A percentile compares a stretch with the other conserved stretches of the same genome.
Evolutionary conservation across 805 yeast genomes (phyloP).

Genomic region (Metschnikowia hibisci): DNA sequence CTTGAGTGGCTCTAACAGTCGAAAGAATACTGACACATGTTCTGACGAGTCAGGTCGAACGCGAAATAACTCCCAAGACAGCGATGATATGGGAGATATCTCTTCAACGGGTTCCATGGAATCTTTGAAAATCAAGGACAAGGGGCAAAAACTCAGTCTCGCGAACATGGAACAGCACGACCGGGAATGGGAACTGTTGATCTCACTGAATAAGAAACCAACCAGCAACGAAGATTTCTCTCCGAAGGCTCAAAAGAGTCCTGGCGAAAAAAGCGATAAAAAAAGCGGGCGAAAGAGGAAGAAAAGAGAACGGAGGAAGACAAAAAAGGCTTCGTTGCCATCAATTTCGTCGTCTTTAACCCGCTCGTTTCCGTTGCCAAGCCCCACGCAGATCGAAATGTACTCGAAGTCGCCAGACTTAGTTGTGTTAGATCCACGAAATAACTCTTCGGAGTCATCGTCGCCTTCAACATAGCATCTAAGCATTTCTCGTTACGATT

Average conservation of each 20-base stretch:
- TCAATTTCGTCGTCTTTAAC: slow-evolving; percentile 13
- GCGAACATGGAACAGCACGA: slow-evolving; percentile 21
- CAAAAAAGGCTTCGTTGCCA: slow-evolving; percentile 10
- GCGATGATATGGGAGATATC: not conserved
- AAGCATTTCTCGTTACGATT: not conserved
- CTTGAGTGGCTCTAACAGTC: slow-evolving; percentile 9
- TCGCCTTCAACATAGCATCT: slow-evolving; percentile 3
- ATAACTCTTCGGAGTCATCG: slow-evolving; percentile 2
- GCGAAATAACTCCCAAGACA: slow-evolving; percentile 2
- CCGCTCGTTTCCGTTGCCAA: slow-evolving; percentile 19
- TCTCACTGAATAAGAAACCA: not conserved
- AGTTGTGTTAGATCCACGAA: slow-evolving; percentile 12
- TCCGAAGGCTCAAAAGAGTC: not conserved
- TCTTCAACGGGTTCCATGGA: not conserved
- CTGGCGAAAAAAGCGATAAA: slow-evolving; percentile 1
- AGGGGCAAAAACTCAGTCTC: slow-evolving; percentile 13
- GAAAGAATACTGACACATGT: slow-evolving; percentile 1
- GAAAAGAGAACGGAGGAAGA: slow-evolving; percentile 3
- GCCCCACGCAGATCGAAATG: slow-evolving; percentile 17
- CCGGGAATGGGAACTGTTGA: slow-evolving; percentile 15
- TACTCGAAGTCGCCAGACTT: slow-evolving; percentile 15
- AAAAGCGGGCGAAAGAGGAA: not conserved
- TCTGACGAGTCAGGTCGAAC: not conserved
- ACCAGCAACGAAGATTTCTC: not conserved
- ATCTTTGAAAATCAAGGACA: slow-evolving; percentile 1